Base-by-base conservation (phyloP, 257 asterid genomes). In the Fraxinus quadrangulata region DNA sequence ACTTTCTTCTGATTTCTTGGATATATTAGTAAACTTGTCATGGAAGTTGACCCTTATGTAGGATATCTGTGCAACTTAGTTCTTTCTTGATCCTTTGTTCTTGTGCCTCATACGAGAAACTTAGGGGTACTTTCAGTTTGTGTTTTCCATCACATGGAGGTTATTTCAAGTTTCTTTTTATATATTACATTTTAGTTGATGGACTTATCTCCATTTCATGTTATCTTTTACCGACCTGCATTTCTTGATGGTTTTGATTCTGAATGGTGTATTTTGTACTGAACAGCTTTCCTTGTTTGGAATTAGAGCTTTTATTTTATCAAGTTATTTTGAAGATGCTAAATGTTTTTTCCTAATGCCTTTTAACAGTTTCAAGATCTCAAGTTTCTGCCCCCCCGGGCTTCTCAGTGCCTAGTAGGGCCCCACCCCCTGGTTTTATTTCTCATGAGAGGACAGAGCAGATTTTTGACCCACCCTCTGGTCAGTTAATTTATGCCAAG, bases 331-430 rank as follows among this genome's bases (percentile, higher is more conserved):
- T 59, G 67, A 23, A 59, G 5, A 21, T 59, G 14, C 40, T 67
- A 19, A n/a, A 66, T 72, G 59, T 67, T 78, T 77, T 72, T 34
- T 72, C 66, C 34, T 70, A 63, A 56, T 67, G 67, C 78, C 68
- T 85, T 79, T 19, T 10, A 80, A 80, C 91, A 96, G 99, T 72
- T 87, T 84, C 93, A 54, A 92, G 97, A 86, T 86, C 98, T 81
- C 97, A 90, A 81, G 86, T 92, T 85, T 83, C 97, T 24, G 97
- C 97, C 23, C 99, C 99, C 75, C 99, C 99, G 11, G 99, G 99
- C 17, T 96, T 93, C 89, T 86, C 92, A 2, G 87, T 74, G 36
- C 92, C 97, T 39, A 87, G 82, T 82, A 87, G 97, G 83, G 89
- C 93, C 51, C 91, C 99, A 66, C 98, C 98, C 40, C 98, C 99